Conservation (phyloP, 2,329 filamentous ascomycete species). For the Aspergillus phoenicis region DNA sequence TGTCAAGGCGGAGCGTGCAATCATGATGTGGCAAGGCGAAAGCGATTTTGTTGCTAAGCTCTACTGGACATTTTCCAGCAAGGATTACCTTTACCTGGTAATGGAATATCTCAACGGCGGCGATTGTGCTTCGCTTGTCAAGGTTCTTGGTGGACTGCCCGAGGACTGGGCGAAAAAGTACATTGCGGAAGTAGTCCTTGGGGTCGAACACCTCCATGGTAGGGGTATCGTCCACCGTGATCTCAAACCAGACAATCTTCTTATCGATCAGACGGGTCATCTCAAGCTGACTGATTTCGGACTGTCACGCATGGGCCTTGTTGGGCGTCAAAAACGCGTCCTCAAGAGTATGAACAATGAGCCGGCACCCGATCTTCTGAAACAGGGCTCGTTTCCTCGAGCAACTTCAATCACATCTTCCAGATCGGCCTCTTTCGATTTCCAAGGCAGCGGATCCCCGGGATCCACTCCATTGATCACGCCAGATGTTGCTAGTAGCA, state of each 20-base stretch:
- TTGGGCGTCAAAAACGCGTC: conserved; percentile 93
- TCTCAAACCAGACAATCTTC: conserved; percentile 92
- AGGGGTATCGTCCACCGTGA: conserved; percentile 96
- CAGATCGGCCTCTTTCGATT: conserved; percentile 88
- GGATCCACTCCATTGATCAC: conserved; percentile 83
- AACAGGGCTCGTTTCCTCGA: conserved; percentile 86
- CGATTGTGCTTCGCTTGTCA: conserved; percentile 94
- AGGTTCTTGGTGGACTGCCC: conserved; percentile 84
- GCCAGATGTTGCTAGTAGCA: conserved; percentile 67
- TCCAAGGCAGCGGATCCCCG: conserved; percentile 79
- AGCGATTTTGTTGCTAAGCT: conserved; percentile 99
- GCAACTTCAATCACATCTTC: conserved; percentile 86
- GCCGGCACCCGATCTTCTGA: conserved; percentile 87
- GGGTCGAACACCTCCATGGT: conserved; percentile 92
- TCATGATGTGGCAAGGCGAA: conserved; percentile 99
- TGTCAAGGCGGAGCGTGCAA: conserved; percentile 95
- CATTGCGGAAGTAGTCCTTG: conserved; percentile 92
- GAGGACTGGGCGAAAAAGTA: conserved; percentile 99
- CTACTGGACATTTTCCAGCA: conserved; percentile 99
- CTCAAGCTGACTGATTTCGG: conserved; percentile 97
- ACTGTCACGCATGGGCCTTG: conserved; percentile 92
- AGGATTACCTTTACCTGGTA: conserved; percentile 96
- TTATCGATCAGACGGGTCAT: conserved; percentile 96
- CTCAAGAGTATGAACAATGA: conserved; percentile 72
- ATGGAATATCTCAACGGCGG: conserved; percentile 99